Conservation (phyloP, 176 grass and related monocot species). For the Aegilops sharonensis region DNA sequence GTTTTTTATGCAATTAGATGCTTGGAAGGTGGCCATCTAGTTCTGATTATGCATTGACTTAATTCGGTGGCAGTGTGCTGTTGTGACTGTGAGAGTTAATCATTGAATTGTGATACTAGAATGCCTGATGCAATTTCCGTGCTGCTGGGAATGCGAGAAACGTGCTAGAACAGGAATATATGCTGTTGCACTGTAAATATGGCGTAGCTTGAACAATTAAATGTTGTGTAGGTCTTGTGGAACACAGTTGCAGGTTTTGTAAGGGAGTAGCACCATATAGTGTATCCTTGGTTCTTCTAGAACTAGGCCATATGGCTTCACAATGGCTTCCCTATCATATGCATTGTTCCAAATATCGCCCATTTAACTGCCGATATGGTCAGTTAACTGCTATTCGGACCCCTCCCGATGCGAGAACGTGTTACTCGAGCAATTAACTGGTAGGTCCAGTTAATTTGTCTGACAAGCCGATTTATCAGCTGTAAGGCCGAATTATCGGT, state of each 20-base stretch:
- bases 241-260: neutral
- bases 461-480: too few species aligned
- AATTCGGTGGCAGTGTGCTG: neutral
- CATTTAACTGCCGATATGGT: too few species aligned
- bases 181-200: neutral
- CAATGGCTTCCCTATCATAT: neutral
- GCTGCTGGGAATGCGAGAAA: neutral
- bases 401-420: too few species aligned
- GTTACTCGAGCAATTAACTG: too few species aligned
- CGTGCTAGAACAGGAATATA: neutral
- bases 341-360: too few species aligned
- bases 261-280: neutral
- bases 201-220: neutral
- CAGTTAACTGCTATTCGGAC: too few species aligned
- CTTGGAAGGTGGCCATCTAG: neutral
- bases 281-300: neutral
- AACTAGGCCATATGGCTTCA: neutral
- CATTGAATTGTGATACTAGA: neutral
- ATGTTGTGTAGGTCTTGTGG: conserved; percentile 6
- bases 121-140: neutral
- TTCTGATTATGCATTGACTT: conserved; percentile 15
- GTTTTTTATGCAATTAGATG: conserved; percentile 28
- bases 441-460: too few species aligned
- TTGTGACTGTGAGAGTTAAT: neutral
- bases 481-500: too few species aligned